Base-by-base conservation (phyloP, 768 basidiomycete species). In the Lactarius psammicola region DNA sequence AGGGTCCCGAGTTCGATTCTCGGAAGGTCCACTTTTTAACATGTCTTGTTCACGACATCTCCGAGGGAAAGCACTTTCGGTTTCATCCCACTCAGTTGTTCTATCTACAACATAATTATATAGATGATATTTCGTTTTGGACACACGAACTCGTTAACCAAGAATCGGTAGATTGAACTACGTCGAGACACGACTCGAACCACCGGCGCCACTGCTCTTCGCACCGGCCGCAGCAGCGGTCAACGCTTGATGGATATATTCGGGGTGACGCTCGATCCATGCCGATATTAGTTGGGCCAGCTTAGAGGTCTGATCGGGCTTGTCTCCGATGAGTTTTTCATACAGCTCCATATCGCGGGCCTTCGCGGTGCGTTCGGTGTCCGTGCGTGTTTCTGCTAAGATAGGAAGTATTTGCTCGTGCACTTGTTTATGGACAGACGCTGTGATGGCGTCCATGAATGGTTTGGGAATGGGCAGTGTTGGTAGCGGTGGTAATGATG, bases 1-100 rank as follows among this genome's bases (percentile, higher is more conserved):
- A 83, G 81, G 81, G 81, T 83, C 82, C 82, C 81, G 82, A 82
- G 81, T 82, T 82, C 81, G 80, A 82, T 80, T 80, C 81, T 82
- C 82, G 81, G 81, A 80, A 81, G 82, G 81, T 82, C 81, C 81
- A 82, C n/a, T 71, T 71, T 81, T 80, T 79, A 57, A 31, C 20
- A 18, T 26, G 30, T 17, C 15, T 60, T 28, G 44, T 46, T 51
- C 20, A 57, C 17, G 20, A 18, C 28, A 33, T n/a, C 30, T 38
- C 9, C 4, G 55, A 64, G 58, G 1, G 3, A 10, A 23, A 49
- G 44, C 44, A 46, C 11, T 49, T 13, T 2, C 44, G 44, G 23
- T 5, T 49, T 28, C n/a, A 13, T 15, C 13, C 15, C 4, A 17
- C 40, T 17, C 5, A 17, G 17, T 6, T 44, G 44, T 10, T 46